These are phyloP conservation scores for Candida tropicalis DNA, from an alignment of 1,139 yeast genomes.

Conservation along the genomic window DNA sequence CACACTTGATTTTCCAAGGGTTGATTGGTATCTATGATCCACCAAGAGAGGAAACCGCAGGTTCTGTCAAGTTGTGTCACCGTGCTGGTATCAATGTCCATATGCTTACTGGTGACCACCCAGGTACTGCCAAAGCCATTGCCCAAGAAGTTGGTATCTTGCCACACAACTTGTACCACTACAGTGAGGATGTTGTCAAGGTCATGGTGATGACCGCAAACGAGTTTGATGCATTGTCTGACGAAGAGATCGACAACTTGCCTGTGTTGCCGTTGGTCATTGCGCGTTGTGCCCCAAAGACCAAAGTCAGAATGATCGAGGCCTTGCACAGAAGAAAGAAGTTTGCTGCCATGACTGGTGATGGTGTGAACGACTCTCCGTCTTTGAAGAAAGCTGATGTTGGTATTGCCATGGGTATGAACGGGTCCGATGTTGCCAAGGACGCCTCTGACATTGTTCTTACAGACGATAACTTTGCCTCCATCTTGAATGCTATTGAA, in stretches of 20 bases:
- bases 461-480: slow-evolving; percentile 52
- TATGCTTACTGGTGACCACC: slow-evolving; percentile 88
- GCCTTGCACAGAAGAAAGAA: slow-evolving; percentile 74
- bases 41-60: slow-evolving; percentile 73
- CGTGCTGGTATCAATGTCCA: slow-evolving; percentile 80
- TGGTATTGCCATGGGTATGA: slow-evolving; percentile 58
- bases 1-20: slow-evolving; percentile 61
- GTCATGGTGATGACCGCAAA: slow-evolving; percentile 79
- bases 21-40: slow-evolving; percentile 84
- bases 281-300: slow-evolving; percentile 86
- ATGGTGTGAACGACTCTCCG: slow-evolving; percentile 86
- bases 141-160: slow-evolving; percentile 86
- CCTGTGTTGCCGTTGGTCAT: slow-evolving; percentile 79
- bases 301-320: slow-evolving; percentile 82
- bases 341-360: slow-evolving; percentile 87
- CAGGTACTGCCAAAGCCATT: slow-evolving; percentile 79
- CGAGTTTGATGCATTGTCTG: slow-evolving; percentile 67
- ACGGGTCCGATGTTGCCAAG: slow-evolving; percentile 60
- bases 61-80: slow-evolving; percentile 69
- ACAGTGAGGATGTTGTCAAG: slow-evolving; percentile 60
- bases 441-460: slow-evolving; percentile 61
- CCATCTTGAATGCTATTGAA: slow-evolving; percentile 60
- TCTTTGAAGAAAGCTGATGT: slow-evolving; percentile 80
- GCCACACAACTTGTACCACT: slow-evolving; percentile 69
- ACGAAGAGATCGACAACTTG: slow-evolving; percentile 63